Conservation (phyloP, 345 rosid genomes). For the Viola odorata region DNA sequence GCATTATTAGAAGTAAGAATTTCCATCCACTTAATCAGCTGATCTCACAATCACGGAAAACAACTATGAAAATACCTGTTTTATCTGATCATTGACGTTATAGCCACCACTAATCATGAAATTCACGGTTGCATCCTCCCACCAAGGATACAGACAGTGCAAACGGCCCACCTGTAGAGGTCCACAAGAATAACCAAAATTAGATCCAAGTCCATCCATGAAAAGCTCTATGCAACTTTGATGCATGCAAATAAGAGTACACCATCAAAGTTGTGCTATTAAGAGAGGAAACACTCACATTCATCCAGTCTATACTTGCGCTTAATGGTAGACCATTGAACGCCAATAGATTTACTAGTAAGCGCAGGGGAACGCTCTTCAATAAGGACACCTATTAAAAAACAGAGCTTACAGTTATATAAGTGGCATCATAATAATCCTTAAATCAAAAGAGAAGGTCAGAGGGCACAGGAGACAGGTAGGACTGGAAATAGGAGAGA, state of each 20-base stretch:
- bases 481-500: not conserved
- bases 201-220: not conserved
- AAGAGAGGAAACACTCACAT: conserved; percentile 41
- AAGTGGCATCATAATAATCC: not conserved
- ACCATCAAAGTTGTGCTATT: no score
- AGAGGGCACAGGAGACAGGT: not conserved
- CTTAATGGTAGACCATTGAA: conserved; percentile 49
- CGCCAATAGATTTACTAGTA: conserved; percentile 49
- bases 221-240: no score
- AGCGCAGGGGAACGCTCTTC: conserved; percentile 69
- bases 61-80: conserved; percentile 36
- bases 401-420: conserved; percentile 7
- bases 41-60: no score
- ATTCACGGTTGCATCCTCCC: conserved; percentile 83
- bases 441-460: not conserved
- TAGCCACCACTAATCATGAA: conserved; percentile 90
- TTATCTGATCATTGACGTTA: conserved; percentile 49
- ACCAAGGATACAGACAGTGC: conserved; percentile 86
- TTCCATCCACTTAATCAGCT: no score
- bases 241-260: no score
- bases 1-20: no score
- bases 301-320: conserved; percentile 70
- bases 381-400: conserved; percentile 50
- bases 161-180: conserved; percentile 68
- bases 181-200: conserved; percentile 1